Evolutionary conservation across 495 filamentous ascomycete species (phyloP).

Genomic region (Oleoguttula mirabilis): DNA sequence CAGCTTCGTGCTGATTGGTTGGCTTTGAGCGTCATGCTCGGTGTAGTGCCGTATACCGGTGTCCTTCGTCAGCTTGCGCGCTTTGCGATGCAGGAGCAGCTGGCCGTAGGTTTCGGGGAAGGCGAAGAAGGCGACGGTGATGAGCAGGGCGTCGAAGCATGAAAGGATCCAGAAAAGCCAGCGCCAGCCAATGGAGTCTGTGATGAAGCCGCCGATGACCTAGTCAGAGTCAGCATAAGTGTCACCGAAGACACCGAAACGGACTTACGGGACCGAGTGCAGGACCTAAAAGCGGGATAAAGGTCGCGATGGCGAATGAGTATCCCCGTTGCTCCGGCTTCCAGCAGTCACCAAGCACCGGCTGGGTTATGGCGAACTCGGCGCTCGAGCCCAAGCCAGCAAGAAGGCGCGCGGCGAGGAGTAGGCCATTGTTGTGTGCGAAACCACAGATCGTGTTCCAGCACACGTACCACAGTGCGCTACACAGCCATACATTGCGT

Average conservation of each 20-base stretch:
- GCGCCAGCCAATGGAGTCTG: slow-evolving; percentile 57
- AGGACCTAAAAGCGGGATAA: slow-evolving; percentile 55
- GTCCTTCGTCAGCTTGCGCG: slow-evolving; percentile 21
- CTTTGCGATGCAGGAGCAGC: slow-evolving; percentile 24
- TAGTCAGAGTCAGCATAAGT: slow-evolving; percentile 39
- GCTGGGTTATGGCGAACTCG: slow-evolving; percentile 32
- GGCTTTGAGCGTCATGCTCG: slow-evolving; percentile 39
- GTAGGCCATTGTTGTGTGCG: slow-evolving; percentile 36
- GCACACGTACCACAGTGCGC: slow-evolving; percentile 55
- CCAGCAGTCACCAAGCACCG: slow-evolving; percentile 52
- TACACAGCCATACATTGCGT: slow-evolving; percentile 36
- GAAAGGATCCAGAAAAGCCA: slow-evolving; percentile 84
- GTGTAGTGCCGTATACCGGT: slow-evolving; percentile 22
- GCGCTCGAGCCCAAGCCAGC: slow-evolving; percentile 47
- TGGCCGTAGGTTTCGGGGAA: slow-evolving; percentile 26
- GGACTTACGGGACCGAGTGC: slow-evolving; percentile 26
- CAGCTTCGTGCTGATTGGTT: slow-evolving; percentile 3
- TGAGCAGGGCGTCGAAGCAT: slow-evolving; percentile 49
- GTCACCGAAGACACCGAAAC: too few species aligned
- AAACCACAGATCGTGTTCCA: slow-evolving; percentile 48
- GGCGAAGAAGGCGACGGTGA: slow-evolving; percentile 43
- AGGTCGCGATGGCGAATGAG: slow-evolving; percentile 48
- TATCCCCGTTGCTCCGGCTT: slow-evolving; percentile 49
- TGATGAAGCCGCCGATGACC: slow-evolving; percentile 62
- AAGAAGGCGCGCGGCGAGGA: slow-evolving; percentile 47